Evolutionary conservation across 208 protist species (phyloP).

Genomic region (Wallacemonas sp.): DNA sequence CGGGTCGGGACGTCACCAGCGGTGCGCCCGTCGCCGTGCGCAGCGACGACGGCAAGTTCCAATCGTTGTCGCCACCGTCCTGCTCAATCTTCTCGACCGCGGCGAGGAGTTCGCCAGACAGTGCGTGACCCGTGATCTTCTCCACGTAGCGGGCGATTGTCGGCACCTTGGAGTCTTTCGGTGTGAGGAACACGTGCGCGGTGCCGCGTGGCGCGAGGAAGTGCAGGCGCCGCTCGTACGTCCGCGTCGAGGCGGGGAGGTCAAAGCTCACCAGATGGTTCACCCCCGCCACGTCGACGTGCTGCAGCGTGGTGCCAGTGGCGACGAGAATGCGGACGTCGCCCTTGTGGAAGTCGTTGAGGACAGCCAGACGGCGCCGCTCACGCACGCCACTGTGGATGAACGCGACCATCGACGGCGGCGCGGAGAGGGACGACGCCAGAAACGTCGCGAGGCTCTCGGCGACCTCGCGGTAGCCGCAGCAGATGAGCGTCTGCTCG

Average conservation of each 20-base stretch:
- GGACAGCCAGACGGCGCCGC: constrained; percentile 57
- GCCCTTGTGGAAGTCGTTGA: constrained; percentile 79
- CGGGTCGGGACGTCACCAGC: not conserved
- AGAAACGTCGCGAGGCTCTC: constrained; percentile 60
- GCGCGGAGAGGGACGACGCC: constrained; percentile 40
- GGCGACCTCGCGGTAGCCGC: constrained; percentile 55
- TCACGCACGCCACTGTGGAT: constrained; percentile 94
- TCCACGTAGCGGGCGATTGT: constrained; percentile 60
- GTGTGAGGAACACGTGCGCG: constrained; percentile 93
- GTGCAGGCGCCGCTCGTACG: constrained; percentile 98
- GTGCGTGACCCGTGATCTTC: constrained; percentile 34
- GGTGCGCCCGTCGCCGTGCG: constrained; percentile 13
- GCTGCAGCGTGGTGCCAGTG: constrained; percentile 95
- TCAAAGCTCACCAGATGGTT: constrained; percentile 97
- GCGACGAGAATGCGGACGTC: constrained; percentile 92
- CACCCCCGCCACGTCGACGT: constrained; percentile 94
- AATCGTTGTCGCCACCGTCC: constrained; percentile 36
- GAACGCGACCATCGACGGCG: constrained; percentile 58
- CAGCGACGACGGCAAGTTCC: constrained; percentile 26
- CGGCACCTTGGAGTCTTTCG: constrained; percentile 58
- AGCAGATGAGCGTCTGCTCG: constrained; percentile 86
- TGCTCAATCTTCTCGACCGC: constrained; percentile 26
- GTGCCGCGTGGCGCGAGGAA: constrained; percentile 95
- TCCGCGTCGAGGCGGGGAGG: constrained; percentile 93
- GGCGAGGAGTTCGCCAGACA: constrained; percentile 30